phyloP scores from a whole-genome alignment of 768 basidiomycete species.

The Mycena amicta region DNA sequence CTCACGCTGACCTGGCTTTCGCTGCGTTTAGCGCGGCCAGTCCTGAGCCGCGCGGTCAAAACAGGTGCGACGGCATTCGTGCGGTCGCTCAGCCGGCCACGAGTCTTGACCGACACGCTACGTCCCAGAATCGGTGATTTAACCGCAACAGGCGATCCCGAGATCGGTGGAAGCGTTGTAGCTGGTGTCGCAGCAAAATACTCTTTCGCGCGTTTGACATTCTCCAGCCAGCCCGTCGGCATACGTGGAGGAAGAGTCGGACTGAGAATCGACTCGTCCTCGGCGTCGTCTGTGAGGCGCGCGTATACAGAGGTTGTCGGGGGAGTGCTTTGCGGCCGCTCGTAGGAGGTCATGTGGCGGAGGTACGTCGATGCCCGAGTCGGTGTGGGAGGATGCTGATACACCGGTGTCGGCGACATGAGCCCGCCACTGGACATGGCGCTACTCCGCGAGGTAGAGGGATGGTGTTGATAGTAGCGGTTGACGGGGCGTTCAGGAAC shows the following conservation, averaged over 20 bases:
- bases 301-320: constrained; percentile 31
- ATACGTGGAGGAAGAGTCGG: constrained; percentile 15
- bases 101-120: constrained; percentile 20
- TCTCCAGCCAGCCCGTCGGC: constrained; percentile 24
- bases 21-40: constrained; percentile 15
- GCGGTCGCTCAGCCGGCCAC: constrained; percentile 22
- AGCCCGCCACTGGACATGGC: no score
- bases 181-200: constrained; percentile 12
- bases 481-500: constrained; percentile 26
- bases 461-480: constrained; percentile 29
- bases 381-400: constrained; percentile 38
- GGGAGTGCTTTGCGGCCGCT: constrained; percentile 30
- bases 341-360: constrained; percentile 69
- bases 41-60: constrained; percentile 15
- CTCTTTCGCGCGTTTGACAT: constrained; percentile 23
- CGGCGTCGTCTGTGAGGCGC: constrained; percentile 26
- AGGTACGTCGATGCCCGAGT: constrained; percentile 69
- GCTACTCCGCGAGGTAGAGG: constrained; percentile 39
- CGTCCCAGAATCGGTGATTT: constrained; percentile 7
- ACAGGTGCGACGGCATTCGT: constrained; percentile 17
- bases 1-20: constrained; percentile 21
- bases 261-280: constrained; percentile 22
- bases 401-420: constrained; percentile 28
- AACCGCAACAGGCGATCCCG: constrained; percentile 4
- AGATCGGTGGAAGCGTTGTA: constrained; percentile 5